Evolutionary conservation across 2,329 filamentous ascomycete species (phyloP).

Genomic region (Akanthomyces dipterigenus): DNA sequence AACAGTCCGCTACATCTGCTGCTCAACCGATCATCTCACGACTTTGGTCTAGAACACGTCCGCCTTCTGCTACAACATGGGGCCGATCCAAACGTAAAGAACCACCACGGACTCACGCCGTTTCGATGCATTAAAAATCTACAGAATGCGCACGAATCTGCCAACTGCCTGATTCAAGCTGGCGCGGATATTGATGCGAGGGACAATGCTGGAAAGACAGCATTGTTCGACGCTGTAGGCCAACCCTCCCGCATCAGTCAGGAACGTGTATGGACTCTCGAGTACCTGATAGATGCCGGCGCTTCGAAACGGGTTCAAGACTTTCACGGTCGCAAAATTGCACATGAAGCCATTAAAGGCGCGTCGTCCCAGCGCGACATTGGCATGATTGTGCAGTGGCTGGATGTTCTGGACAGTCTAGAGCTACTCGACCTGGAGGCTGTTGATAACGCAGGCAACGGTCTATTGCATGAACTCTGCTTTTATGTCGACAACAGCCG

Average conservation of each 20-base stretch:
- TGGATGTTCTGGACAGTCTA: background rate
- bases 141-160: background rate
- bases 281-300: background rate
- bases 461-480: background rate
- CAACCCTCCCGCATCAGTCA: background rate
- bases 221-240: background rate
- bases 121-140: background rate
- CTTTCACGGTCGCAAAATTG: background rate
- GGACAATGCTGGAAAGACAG: background rate
- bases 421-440: background rate
- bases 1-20: background rate
- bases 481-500: background rate
- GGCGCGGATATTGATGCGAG: background rate
- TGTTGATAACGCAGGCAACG: constrained; percentile 2
- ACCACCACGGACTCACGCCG: background rate
- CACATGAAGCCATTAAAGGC: background rate
- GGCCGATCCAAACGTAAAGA: constrained; percentile 2
- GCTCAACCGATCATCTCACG: no score
- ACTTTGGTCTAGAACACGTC: background rate
- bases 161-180: background rate
- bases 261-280: background rate
- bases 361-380: background rate
- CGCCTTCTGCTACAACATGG: background rate
- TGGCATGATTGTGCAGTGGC: background rate
- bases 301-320: background rate